Base-by-base conservation (phyloP, 805 yeast genomes). In the Suhomyces faveliae region DNA sequence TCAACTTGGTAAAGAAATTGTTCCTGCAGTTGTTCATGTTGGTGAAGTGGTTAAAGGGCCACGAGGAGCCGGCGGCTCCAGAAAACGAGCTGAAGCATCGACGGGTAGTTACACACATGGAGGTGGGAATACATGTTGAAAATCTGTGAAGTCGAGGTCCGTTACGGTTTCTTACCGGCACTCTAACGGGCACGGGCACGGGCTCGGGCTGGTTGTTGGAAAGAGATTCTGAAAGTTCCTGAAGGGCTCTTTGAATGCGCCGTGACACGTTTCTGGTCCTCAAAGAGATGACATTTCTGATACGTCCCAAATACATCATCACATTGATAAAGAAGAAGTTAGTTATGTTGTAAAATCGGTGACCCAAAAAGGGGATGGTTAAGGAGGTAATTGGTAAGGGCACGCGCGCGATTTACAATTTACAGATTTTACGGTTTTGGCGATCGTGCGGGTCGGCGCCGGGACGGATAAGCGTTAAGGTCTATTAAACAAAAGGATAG, bases 251-350 rank as follows among this genome's bases (percentile, higher is more conserved):
- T 9, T 48, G 35, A 49, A 76, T 64, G 47, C 75, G 77, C 52
- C 73, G 66, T 29, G 79, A 74, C 17, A 81, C 69, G 55, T 68
- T 72, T 43, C 76, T 67, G 12, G 80, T 67, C 50, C 57, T 56
- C 43, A 70, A 67, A 49, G 77, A 65, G 29, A 77, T 64, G 57
- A 79, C 66, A 60, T 78, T 77, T 60, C 71, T 71, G 42, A 77
- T 50, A 46, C 48, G 44, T 35, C 47, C 53, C 33, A 53, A 40
- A 13, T 12, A 15, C 40, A 37, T 20, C 15, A 19, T 21, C 25
- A 21, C 37, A 33, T 33, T 15, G 37, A 10, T 33, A 17, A 29
- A 27, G 35, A 19, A 17, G 35, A 11, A 25, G 12, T 11, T n/a
- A 13, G 19, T 15, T 24, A 11, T 13, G 22, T 39, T 13, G 42